A percentile compares a stretch with the other conserved stretches of the same genome.
phyloP scores from a whole-genome alignment of 192 early-diverging fungal genomes.

The Entomortierella chlamydospora region DNA sequence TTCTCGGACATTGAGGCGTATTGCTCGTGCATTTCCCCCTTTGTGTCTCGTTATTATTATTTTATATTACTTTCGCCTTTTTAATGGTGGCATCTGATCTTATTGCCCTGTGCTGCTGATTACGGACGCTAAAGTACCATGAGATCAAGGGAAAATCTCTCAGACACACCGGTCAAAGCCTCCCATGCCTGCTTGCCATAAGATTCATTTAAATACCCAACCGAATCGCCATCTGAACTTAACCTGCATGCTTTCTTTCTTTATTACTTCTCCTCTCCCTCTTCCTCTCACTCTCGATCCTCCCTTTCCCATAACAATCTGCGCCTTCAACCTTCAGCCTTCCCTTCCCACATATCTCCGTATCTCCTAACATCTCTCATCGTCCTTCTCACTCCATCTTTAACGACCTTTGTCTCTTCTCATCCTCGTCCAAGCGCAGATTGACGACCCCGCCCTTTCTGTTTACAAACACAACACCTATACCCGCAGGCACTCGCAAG shows the following conservation, averaged over 20 bases:
- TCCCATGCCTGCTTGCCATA: no score
- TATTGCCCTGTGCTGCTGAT: background rate
- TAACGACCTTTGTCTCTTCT: background rate
- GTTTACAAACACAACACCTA: background rate
- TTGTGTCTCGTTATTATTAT: no score
- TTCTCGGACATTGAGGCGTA: no score
- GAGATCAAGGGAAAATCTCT: background rate
- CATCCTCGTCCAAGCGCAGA: background rate
- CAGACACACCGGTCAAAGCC: no score
- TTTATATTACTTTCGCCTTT: background rate
- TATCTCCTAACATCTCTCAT: no score
- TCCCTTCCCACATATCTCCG: no score
- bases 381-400: background rate
- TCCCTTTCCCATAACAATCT: no score
- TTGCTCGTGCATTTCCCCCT: no score
- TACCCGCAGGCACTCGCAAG: background rate
- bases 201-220: no score
- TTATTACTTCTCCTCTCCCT: background rate
- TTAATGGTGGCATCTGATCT: conserved; percentile 7
- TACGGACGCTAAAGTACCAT: background rate
- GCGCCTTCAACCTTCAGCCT: background rate
- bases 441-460: background rate
- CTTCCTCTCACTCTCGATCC: background rate
- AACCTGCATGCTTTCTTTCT: conserved; percentile 1
- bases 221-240: no score